A percentile compares a stretch with the other conserved stretches of the same genome.
These are phyloP conservation scores for Lobulomyces angularis DNA, from an alignment of 192 early-diverging fungal species.

Conservation along the genomic window DNA sequence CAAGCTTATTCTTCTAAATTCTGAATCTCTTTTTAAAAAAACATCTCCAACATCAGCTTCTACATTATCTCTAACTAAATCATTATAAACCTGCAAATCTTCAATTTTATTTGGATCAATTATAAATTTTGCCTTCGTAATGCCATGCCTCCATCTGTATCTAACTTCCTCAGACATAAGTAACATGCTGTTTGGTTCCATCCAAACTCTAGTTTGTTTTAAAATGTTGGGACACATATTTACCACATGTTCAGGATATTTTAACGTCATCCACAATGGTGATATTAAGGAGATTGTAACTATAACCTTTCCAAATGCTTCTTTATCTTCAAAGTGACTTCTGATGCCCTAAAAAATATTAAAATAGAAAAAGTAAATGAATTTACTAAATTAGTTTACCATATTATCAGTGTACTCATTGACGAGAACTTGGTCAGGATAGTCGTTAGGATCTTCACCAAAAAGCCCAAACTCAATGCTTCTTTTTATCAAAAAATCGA, in stretches of 20 bases:
- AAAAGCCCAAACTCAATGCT: slow-evolving; percentile 2
- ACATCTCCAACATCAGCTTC: too few relatives aligned
- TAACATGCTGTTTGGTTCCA: slow-evolving; percentile 16
- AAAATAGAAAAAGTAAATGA: too few relatives aligned
- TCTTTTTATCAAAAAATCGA: background rate
- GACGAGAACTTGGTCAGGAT: slow-evolving; percentile 13
- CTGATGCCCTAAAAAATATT: too few relatives aligned
- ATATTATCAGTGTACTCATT: slow-evolving; percentile 16
- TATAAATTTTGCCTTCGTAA: slow-evolving; percentile 12
- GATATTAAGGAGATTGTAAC: slow-evolving; percentile 12
- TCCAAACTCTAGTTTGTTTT: slow-evolving; percentile 3
- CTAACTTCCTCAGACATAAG: slow-evolving; percentile 8
- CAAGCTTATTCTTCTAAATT: slow-evolving; percentile 12
- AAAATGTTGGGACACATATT: slow-evolving; percentile 7
- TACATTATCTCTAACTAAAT: too few relatives aligned
- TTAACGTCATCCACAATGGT: slow-evolving; percentile 21
- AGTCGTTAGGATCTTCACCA: background rate
- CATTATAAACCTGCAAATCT: too few relatives aligned
- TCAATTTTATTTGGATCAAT: slow-evolving; percentile 13
- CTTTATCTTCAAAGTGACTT: slow-evolving; percentile 16
- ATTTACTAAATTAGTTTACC: too few relatives aligned
- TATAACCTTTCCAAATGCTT: slow-evolving; percentile 19
- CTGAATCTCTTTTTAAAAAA: slow-evolving; percentile 3
- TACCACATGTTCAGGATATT: slow-evolving; percentile 3
- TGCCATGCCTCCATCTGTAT: slow-evolving; percentile 16